Percentiles rank a stretch among this genome's conserved stretches.
phyloP scores from a whole-genome alignment of 2,329 filamentous ascomycete genomes.

The Incumbomyces delicatus region DNA sequence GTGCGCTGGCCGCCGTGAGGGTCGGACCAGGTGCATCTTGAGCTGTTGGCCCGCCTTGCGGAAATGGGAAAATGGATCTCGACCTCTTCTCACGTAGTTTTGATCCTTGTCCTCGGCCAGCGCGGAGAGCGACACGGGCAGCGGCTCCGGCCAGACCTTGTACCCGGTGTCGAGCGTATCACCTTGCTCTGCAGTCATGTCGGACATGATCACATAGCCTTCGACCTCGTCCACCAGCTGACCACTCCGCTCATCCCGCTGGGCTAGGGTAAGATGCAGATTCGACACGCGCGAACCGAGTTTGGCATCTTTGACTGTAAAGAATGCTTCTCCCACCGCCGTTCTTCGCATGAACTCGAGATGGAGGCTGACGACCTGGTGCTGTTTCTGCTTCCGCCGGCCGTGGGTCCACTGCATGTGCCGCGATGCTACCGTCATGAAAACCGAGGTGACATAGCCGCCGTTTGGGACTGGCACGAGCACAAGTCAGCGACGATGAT shows the following conservation, averaged over 20 bases:
- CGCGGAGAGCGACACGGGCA: slow-evolving; percentile 22
- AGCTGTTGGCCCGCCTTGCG: slow-evolving; percentile 42
- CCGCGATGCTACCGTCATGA: slow-evolving; percentile 49
- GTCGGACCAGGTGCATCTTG: slow-evolving; percentile 43
- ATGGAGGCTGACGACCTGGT: slow-evolving; percentile 55
- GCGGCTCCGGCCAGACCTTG: slow-evolving; percentile 34
- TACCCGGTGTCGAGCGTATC: slow-evolving; percentile 48
- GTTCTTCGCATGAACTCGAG: slow-evolving; percentile 58
- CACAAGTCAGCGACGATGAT: too few species aligned
- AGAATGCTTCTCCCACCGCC: slow-evolving; percentile 44
- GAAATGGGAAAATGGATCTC: slow-evolving; percentile 28
- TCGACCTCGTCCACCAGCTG: slow-evolving; percentile 38
- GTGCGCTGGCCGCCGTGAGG: slow-evolving; percentile 29
- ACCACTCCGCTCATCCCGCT: slow-evolving; percentile 22
- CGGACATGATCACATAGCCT: slow-evolving; percentile 55
- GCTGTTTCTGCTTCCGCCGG: slow-evolving; percentile 36
- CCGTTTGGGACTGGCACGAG: slow-evolving; percentile 55
- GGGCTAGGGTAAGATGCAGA: slow-evolving; percentile 50
- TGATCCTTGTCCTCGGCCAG: slow-evolving; percentile 28
- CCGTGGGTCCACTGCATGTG: slow-evolving; percentile 49
- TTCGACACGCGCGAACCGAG: slow-evolving; percentile 54
- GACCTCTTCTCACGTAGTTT: slow-evolving; percentile 37
- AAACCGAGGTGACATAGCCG: slow-evolving; percentile 55
- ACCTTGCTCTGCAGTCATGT: slow-evolving; percentile 51
- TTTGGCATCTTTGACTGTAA: slow-evolving; percentile 54